Evolutionary conservation across 352 stramenopile species (phyloP).

Genomic region (Phytopythium sindhum): DNA sequence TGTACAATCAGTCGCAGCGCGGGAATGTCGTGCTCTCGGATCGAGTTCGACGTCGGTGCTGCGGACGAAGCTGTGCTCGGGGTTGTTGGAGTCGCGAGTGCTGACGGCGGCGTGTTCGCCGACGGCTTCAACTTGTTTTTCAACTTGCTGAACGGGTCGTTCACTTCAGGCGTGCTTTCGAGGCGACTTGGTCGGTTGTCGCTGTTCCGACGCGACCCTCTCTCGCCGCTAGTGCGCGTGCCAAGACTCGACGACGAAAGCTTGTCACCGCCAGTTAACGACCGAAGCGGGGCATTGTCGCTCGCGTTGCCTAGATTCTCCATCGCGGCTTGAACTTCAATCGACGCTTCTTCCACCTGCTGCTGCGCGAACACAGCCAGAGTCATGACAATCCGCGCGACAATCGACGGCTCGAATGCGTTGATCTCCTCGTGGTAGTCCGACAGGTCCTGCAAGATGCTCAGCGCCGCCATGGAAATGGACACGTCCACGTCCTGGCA

Average conservation of each 20-base stretch:
- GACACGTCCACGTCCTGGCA: constrained; percentile 73
- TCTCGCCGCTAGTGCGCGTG: constrained; percentile 21
- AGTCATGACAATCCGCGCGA: constrained; percentile 86
- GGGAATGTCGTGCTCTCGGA: constrained; percentile 56
- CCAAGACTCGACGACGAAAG: constrained; percentile 27
- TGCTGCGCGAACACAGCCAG: constrained; percentile 83
- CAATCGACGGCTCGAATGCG: constrained; percentile 55
- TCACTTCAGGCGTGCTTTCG: constrained; percentile 33
- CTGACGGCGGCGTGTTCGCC: constrained; percentile 5
- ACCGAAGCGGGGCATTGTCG: neutral
- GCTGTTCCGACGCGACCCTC: constrained; percentile 34
- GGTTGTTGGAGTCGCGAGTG: constrained; percentile 13
- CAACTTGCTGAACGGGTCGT: constrained; percentile 63
- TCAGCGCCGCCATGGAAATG: constrained; percentile 73
- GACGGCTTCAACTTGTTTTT: constrained; percentile 61
- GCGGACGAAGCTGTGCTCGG: constrained; percentile 34
- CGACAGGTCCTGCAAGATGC: constrained; percentile 75
- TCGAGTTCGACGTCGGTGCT: constrained; percentile 20
- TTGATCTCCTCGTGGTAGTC: constrained; percentile 75
- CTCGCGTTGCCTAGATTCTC: constrained; percentile 28
- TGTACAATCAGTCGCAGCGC: constrained; percentile 73
- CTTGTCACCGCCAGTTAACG: constrained; percentile 15
- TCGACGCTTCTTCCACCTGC: constrained; percentile 85
- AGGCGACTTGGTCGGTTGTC: constrained; percentile 47
- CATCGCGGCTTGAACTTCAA: constrained; percentile 80